Base-by-base conservation (phyloP, 192 early-diverging fungal species). In the Irineochytrium annulatum region DNA sequence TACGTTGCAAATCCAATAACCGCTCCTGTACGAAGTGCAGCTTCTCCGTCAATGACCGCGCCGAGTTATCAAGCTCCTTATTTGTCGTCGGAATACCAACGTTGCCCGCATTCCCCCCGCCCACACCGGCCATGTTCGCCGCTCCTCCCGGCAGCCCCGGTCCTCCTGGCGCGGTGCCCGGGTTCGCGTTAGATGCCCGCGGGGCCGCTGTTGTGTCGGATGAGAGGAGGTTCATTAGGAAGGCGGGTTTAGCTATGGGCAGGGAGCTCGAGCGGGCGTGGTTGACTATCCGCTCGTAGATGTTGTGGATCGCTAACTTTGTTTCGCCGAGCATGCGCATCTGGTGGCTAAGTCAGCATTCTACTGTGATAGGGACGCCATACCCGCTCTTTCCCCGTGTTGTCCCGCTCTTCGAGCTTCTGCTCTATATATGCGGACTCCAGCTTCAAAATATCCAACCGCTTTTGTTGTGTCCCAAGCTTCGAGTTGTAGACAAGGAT, bases 271-370 rank as follows among this genome's bases (percentile, higher is more conserved):
- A 27, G 30, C 48, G 22, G 20, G 35, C 55, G 65, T 61, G 35
- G 27, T 31, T 43, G 26, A 55, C 31, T 28, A 80, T 58, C 6
- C 79, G 72, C 33, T 82, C 77, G 53, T 62, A 79, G 43, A 84
- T 72, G 63, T 84, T 78, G 70, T 79, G 72, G 34, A 84, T 84
- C n/a, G 82, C 82, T 8, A 84, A 64, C 46, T 84, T 84, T 3
- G 79, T 74, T 48, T 80, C 82, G 29, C 72, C 62, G 11, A 84
- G 65, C 57, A 80, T 72, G 0, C 82, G 66, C 70, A 74, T 68
- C 78, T 79, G 52, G 3, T 27, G n/a, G 27, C 24, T 11, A n/a
- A 26, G 19, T 31, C 17, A 45, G 32, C 52, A n/a, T 17, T n/a
- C 24, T 31, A 28, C 2, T 68, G 28, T 55, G 24, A 32, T 30